Evolutionary conservation across 2,329 filamentous ascomycete genomes (phyloP).

Genomic region (Neonectria neomacrospora): DNA sequence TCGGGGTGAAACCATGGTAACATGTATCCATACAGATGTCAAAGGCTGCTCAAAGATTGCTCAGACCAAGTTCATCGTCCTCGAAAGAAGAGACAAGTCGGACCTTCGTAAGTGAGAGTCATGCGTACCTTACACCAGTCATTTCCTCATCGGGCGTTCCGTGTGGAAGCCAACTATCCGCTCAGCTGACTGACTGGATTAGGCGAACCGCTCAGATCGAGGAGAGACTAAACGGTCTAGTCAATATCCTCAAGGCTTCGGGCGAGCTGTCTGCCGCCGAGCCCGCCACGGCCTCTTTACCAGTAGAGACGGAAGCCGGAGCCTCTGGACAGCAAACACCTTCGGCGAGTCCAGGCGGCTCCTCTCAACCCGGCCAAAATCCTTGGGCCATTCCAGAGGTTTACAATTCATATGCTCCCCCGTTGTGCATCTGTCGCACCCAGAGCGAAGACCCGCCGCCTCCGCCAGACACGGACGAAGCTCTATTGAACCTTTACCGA

Average conservation of each 20-base stretch:
- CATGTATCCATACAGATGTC: constrained; percentile 51
- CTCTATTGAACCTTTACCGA: constrained; percentile 57
- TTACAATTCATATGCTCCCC: constrained; percentile 60
- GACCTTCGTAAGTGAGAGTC: constrained; percentile 58
- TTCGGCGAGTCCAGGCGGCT: constrained; percentile 28
- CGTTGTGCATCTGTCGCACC: constrained; percentile 60
- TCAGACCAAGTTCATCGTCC: constrained; percentile 59
- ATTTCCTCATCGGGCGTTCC: not conserved
- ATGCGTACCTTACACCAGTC: no score
- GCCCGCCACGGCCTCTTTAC: constrained; percentile 40
- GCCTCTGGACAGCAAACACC: constrained; percentile 40
- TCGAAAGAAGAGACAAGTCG: constrained; percentile 62
- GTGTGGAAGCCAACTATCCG: not conserved
- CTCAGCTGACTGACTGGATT: constrained; percentile 14
- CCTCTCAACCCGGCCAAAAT: constrained; percentile 27
- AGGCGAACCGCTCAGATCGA: constrained; percentile 63
- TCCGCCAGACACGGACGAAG: constrained; percentile 58
- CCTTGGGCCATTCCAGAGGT: constrained; percentile 51
- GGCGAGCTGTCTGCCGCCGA: constrained; percentile 49
- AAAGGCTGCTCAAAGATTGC: constrained; percentile 61
- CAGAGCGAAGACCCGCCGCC: constrained; percentile 52
- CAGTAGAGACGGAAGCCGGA: constrained; percentile 41
- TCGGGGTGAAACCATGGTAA: not conserved
- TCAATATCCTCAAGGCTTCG: constrained; percentile 58
- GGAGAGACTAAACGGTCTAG: constrained; percentile 60